Evolutionary conservation across 768 basidiomycete genomes (phyloP), one percentile per base, ranked within the genome.

Genomic region (Lanmaoa pseudosensibilis): DNA sequence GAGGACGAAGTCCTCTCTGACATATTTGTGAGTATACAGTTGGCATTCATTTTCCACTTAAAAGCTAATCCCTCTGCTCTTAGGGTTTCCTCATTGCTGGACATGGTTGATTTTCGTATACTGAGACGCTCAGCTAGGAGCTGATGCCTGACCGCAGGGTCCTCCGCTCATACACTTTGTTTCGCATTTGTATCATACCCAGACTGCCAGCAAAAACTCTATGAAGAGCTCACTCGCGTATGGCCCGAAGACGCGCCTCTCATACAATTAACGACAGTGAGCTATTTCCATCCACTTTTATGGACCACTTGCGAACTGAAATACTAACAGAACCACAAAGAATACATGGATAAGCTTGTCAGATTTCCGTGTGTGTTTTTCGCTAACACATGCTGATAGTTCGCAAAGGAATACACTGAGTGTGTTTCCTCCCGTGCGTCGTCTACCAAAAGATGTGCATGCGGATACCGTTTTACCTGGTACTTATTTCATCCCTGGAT

Each of bases 31-130:
- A 58, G 77, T 67, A 18, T 6, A 11, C 34, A 33, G 2, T 41
- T 45, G 27, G 4, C 10, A 40, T 33, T 5, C 19, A 23, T 36
- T 21, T 36, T 15, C 4, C 30, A 2, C 3, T 18, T n/a, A n/a
- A n/a, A n/a, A n/a, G n/a, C n/a, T n/a, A n/a, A 51, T 19, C 7
- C 37, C 44, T 44, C 21, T 43, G 3, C 13, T 25, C 40, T 12
- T 37, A 82, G 81, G 62, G 65, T 5, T 82, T 81, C 60, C 70
- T 80, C 25, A 61, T 82, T 23, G 79, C 79, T n/a, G 81, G 80
- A 13, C 78, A 80, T 54, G 7, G 69, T 44, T 21, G 19, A 47
- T 9, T 4, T 27, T 32, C n/a, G n/a, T 18, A 9, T 36, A 38
- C 21, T 44, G 30, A 11, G 2, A 16, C 27, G 2, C 21, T 32